Evolutionary conservation across 306 rosid genomes (phyloP).

Genomic region (Cucumis melo): DNA sequence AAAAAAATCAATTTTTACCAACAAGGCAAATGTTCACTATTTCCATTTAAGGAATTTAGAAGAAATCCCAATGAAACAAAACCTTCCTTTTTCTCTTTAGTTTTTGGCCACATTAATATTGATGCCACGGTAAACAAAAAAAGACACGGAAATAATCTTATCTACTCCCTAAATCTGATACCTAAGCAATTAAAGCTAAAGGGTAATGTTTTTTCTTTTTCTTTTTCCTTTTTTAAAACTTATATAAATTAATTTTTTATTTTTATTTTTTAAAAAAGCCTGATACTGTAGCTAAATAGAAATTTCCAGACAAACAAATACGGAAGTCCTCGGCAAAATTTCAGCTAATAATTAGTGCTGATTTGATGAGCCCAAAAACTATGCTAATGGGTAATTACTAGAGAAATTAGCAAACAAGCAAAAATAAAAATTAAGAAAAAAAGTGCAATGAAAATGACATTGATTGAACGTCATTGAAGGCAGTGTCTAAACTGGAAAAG

Average conservation of each 20-base stretch:
- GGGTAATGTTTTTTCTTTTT: not conserved
- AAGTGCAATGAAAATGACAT: conserved; percentile 1
- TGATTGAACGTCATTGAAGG: not conserved
- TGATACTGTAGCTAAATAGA: not conserved
- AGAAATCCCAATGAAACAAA: not conserved
- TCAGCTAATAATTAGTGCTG: not conserved
- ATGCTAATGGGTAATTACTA: not conserved
- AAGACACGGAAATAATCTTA: not conserved
- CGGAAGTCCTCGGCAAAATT: not conserved
- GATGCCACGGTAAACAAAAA: not conserved
- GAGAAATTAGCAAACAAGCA: not conserved
- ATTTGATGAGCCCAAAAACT: not conserved
- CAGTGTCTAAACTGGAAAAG: not conserved
- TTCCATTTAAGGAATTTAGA: not conserved
- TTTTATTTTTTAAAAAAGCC: not conserved
- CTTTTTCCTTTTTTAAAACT: no score
- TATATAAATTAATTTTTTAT: not conserved
- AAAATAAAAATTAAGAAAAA: not conserved
- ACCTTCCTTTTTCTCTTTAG: not conserved
- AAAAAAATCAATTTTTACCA: not conserved
- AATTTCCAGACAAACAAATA: not conserved
- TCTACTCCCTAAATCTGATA: not conserved
- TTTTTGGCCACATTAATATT: not conserved
- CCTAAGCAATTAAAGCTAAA: not conserved
- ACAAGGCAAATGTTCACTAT: not conserved